These are phyloP conservation scores for Phialophora chinensis DNA, from an alignment of 2,329 filamentous ascomycete genomes.

Conservation along the genomic window DNA sequence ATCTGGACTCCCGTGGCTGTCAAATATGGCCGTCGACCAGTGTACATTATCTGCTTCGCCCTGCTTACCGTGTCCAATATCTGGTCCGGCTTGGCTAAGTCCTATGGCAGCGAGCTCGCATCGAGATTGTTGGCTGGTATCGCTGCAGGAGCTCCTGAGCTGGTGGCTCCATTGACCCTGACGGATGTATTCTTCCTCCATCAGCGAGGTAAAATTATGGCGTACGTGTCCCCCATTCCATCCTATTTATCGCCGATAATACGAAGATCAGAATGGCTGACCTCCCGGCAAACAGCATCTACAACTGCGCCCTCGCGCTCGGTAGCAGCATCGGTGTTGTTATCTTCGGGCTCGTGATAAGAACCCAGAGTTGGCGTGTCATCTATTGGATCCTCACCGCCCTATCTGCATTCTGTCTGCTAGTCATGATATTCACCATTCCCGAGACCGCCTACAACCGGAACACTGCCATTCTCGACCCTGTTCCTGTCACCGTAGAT, in stretches of 20 bases:
- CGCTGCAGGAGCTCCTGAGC: slow-evolving; percentile 57
- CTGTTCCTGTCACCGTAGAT: not conserved
- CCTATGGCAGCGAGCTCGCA: slow-evolving; percentile 12
- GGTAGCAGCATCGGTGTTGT: slow-evolving; percentile 5
- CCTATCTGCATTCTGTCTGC: slow-evolving; percentile 7
- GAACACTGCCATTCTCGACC: not conserved
- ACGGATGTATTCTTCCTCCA: slow-evolving; percentile 65
- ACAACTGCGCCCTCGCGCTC: slow-evolving; percentile 16
- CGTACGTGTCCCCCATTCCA: slow-evolving; percentile 43
- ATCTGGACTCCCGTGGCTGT: slow-evolving; percentile 7
- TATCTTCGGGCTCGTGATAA: slow-evolving; percentile 13
- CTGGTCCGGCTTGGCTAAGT: not conserved
- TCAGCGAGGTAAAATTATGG: slow-evolving; percentile 60
- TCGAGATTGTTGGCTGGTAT: slow-evolving; percentile 7
- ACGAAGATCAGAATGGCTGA: not conserved
- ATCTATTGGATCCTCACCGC: slow-evolving; percentile 14
- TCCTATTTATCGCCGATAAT: not conserved
- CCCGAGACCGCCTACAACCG: slow-evolving; percentile 15
- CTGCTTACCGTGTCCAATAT: not conserved
- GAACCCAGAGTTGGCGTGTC: not conserved
- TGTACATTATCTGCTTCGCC: not conserved
- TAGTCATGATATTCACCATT: slow-evolving; percentile 13
- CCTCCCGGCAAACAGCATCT: slow-evolving; percentile 1
- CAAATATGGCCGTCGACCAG: slow-evolving; percentile 6
- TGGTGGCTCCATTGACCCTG: slow-evolving; percentile 57